Base-by-base conservation (phyloP, 192 early-diverging fungal species). In the Coemansia guatemalensis region DNA sequence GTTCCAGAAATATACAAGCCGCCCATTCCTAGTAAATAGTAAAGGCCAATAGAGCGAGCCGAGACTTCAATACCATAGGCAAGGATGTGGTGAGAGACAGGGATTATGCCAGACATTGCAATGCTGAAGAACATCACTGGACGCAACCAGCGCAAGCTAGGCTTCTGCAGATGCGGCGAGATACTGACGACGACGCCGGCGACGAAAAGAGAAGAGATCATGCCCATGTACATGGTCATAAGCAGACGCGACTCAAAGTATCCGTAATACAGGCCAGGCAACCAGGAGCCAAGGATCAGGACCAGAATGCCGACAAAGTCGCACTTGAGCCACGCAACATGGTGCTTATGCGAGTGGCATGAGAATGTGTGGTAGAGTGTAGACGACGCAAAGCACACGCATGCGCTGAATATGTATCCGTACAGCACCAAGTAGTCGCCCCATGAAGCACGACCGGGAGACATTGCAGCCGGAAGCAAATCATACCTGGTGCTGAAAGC, bases 271-370 rank as follows among this genome's bases (percentile, higher is more conserved):
- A 83, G 53, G 53, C 78, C 66, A 3, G 82, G 82, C 33, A 74
- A 48, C 59, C 71, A 77, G 4, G 82, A 83, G 53, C 77, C 82
- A 32, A 89, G 78, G 68, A 94, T 94, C 56, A 95, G 81, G 17
- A 87, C 78, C 48, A 92, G 87, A 64, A 96, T 98, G 32, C 94
- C 94, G 29, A 91, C 85, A 86, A 94, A 96, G 71, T 96, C 95
- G 54, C 91, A 91, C 69, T 95, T 88, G 35, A 80, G 78, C 78
- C 78, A 80, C 6, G 71, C 78, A 12, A 80, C 69, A 23, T 80
- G 78, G 63, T 80, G 78, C 22, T 25, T 60, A 57, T 80, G 71
- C 35, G 95, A 96, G 81, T 96, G 94, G 64, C 92, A 96, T 35
- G 85, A 83, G 41, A 92, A 90, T 24, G 85, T 72, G 74, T 95